phyloP scores from a whole-genome alignment of 768 basidiomycete genomes.

The Agrocybe pediades region DNA sequence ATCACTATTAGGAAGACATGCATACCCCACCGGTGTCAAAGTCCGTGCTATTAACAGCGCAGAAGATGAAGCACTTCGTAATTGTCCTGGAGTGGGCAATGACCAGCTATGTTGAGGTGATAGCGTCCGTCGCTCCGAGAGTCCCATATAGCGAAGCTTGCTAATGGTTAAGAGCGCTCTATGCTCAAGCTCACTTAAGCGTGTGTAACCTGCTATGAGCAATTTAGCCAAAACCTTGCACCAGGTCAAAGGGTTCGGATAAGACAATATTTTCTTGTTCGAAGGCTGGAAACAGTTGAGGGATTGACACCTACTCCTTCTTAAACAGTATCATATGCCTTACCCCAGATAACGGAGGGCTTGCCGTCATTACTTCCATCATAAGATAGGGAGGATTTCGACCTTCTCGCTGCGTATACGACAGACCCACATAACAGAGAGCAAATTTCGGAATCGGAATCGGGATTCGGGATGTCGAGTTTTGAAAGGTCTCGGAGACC shows the following conservation, averaged over 20 bases:
- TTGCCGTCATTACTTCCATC: conserved; percentile 10
- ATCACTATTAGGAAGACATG: neutral
- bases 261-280: too few species aligned
- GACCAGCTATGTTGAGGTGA: neutral
- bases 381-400: neutral
- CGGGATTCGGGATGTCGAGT: conserved; percentile 9
- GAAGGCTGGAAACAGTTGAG: too few species aligned
- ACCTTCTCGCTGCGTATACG: conserved; percentile 1
- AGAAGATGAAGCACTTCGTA: neutral
- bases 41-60: neutral
- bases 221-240: neutral
- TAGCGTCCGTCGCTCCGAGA: neutral
- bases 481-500: conserved; percentile 14
- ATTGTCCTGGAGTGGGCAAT: neutral
- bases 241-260: too few species aligned
- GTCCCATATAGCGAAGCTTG: neutral
- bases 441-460: conserved; percentile 11
- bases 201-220: neutral
- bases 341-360: neutral
- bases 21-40: neutral
- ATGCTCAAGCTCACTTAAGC: neutral
- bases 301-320: neutral
- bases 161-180: neutral
- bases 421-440: conserved; percentile 7
- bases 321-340: neutral